These are phyloP conservation scores for Aspergillus baeticus DNA, from an alignment of 495 filamentous ascomycete species.

Conservation along the genomic window DNA sequence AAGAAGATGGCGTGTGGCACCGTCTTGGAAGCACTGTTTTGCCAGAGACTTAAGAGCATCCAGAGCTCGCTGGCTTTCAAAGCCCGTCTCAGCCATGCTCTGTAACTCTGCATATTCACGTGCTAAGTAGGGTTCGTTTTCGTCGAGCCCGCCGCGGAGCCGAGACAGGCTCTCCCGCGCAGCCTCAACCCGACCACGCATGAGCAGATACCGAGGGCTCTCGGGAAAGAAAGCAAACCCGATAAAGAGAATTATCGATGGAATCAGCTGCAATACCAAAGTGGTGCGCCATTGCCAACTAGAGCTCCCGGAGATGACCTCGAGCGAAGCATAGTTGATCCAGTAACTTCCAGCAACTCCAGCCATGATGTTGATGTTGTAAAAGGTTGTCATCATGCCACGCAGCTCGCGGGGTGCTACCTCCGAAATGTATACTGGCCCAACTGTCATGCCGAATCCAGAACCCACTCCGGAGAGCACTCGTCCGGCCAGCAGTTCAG, in stretches of 20 bases:
- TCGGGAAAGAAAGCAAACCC: conserved; percentile 75
- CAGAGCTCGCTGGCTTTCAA: conserved; percentile 27
- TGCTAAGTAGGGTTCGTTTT: conserved; percentile 60
- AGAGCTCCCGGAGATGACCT: conserved; percentile 42
- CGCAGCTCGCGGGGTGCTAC: conserved; percentile 51
- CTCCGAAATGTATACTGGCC: conserved; percentile 63
- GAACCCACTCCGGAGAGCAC: conserved; percentile 72
- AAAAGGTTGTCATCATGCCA: conserved; percentile 69
- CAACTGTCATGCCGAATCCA: conserved; percentile 72
- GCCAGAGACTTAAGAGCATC: conserved; percentile 12
- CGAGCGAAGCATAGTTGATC: conserved; percentile 58
- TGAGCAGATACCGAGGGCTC: conserved; percentile 69
- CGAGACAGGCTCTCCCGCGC: conserved; percentile 58
- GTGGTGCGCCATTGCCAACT: conserved; percentile 67
- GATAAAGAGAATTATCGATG: conserved; percentile 54
- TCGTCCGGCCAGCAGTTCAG: conserved; percentile 60
- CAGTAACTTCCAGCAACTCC: conserved; percentile 81
- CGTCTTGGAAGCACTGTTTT: conserved; percentile 44
- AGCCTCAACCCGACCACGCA: conserved; percentile 62
- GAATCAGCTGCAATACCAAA: conserved; percentile 56
- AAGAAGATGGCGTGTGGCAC: conserved; percentile 44
- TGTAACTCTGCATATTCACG: conserved; percentile 76
- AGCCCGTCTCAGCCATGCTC: conserved; percentile 59
- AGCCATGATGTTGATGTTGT: conserved; percentile 75
- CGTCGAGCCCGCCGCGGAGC: conserved; percentile 59